Conservation (phyloP, 2,329 filamentous ascomycete species). For the Fusarium nygamai region DNA sequence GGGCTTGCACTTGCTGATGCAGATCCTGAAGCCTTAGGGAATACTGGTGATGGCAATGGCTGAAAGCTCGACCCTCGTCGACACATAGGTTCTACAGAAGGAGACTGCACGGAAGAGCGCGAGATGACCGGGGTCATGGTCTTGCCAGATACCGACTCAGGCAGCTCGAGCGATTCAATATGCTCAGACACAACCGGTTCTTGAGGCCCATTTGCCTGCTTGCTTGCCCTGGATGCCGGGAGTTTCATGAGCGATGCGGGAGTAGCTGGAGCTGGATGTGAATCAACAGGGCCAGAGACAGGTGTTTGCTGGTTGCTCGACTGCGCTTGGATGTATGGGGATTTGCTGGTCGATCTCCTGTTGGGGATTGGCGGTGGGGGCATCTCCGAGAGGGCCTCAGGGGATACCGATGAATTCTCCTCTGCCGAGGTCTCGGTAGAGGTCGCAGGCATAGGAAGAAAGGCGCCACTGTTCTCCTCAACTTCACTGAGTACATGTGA, state of each 20-base stretch:
- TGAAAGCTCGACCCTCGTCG: slow-evolving; percentile 63
- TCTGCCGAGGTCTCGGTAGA: slow-evolving; percentile 65
- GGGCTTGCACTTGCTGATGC: slow-evolving; percentile 73
- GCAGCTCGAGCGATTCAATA: slow-evolving; percentile 72
- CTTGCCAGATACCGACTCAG: slow-evolving; percentile 68
- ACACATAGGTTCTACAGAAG: slow-evolving; percentile 50
- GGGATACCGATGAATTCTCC: slow-evolving; percentile 72
- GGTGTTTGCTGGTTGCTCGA: slow-evolving; percentile 46
- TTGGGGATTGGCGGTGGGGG: slow-evolving; percentile 74
- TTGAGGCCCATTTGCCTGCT: slow-evolving; percentile 51
- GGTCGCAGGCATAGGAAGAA: slow-evolving; percentile 51
- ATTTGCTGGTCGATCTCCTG: slow-evolving; percentile 71
- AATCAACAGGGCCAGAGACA: slow-evolving; percentile 33
- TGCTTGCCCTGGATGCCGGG: slow-evolving; percentile 63
- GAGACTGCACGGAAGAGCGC: slow-evolving; percentile 52
- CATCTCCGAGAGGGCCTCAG: slow-evolving; percentile 72
- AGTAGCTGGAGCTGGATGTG: slow-evolving; percentile 61
- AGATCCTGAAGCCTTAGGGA: slow-evolving; percentile 52
- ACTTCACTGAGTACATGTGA: slow-evolving; percentile 66
- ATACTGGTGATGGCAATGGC: slow-evolving; percentile 59
- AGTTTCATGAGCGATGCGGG: slow-evolving; percentile 89
- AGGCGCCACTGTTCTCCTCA: slow-evolving; percentile 52
- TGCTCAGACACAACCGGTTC: slow-evolving; percentile 60
- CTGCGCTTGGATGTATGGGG: slow-evolving; percentile 72
- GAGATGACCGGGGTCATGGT: slow-evolving; percentile 51